Conservation (phyloP, 257 asterid genomes). For the Nemophila menziesii region DNA sequence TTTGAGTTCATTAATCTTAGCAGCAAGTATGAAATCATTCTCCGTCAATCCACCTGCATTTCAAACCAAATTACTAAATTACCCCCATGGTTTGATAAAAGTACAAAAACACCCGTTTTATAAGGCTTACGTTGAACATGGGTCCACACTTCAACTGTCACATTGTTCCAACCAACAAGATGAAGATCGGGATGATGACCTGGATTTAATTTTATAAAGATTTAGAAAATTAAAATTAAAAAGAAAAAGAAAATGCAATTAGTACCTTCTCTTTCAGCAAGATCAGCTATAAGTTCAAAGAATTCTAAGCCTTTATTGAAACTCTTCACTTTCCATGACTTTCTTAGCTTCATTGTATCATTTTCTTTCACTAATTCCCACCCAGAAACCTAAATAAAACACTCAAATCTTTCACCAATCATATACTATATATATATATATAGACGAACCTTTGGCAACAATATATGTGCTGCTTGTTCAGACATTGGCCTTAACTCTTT, state of each 20-base stretch:
- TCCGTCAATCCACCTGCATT: constrained; percentile 11
- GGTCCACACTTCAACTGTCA: constrained; percentile 67
- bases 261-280: constrained; percentile 93
- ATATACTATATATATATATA: too few relatives aligned
- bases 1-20: constrained; percentile 8
- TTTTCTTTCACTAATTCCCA: constrained; percentile 68
- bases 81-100: too few relatives aligned
- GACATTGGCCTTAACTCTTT: constrained; percentile 32
- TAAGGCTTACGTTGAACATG: constrained; percentile 69
- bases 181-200: constrained; percentile 91
- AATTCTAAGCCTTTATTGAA: constrained; percentile 79
- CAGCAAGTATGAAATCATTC: constrained; percentile 11
- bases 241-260: constrained; percentile 5
- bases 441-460: constrained; percentile 29
- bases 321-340: constrained; percentile 86
- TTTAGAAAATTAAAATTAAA: too few relatives aligned
- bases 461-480: constrained; percentile 24
- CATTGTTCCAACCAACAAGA: constrained; percentile 76
- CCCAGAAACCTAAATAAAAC: constrained; percentile 48
- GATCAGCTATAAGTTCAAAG: constrained; percentile 61
- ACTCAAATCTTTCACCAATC: neutral
- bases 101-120: too few relatives aligned
- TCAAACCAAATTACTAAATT: neutral
- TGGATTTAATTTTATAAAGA: too few relatives aligned
- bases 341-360: constrained; percentile 56